These are phyloP conservation scores for Stropharia rugosoannulata DNA, from an alignment of 768 basidiomycete genomes.

Conservation along the genomic window DNA sequence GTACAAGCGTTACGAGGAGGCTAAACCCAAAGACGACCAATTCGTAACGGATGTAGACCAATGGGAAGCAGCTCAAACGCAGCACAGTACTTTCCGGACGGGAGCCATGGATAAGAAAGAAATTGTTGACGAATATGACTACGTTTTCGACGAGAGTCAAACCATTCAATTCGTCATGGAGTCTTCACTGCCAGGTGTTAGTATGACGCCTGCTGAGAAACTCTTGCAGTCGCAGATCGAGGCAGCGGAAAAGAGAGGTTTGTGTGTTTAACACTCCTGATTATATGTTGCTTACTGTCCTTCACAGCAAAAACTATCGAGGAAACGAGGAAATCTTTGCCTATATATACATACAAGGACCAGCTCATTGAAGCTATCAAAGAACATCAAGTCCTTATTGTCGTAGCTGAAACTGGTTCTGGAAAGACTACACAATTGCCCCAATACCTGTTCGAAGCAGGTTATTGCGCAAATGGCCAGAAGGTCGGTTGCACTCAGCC, in stretches of 20 bases:
- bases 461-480: slow-evolving; percentile 83
- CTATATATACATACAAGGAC: slow-evolving; percentile 88
- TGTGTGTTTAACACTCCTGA: slow-evolving; percentile 17
- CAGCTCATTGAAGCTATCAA: slow-evolving; percentile 86
- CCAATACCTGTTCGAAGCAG: slow-evolving; percentile 97
- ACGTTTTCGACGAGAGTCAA: slow-evolving; percentile 97
- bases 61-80: slow-evolving; percentile 93
- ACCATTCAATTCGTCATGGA: slow-evolving; percentile 96
- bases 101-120: slow-evolving; percentile 91
- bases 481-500: slow-evolving; percentile 98
- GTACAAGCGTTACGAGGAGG: slow-evolving; percentile 94
- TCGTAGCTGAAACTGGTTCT: slow-evolving; percentile 98
- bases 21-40: slow-evolving; percentile 87
- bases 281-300: slow-evolving; percentile 2
- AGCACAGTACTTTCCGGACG: slow-evolving; percentile 84
- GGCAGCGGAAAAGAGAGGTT: slow-evolving; percentile 88
- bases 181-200: slow-evolving; percentile 62
- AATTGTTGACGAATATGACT: slow-evolving; percentile 86
- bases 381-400: slow-evolving; percentile 92
- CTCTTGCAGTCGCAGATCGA: slow-evolving; percentile 86
- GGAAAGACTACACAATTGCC: slow-evolving; percentile 99
- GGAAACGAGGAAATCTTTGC: slow-evolving; percentile 89
- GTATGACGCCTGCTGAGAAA: slow-evolving; percentile 82
- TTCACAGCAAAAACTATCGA: slow-evolving; percentile 81
- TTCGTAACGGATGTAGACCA: slow-evolving; percentile 97